Evolutionary conservation across 192 early-diverging fungal species (phyloP), one percentile per base, ranked within the genome.

Genomic region (Cladochytrium replicatum): DNA sequence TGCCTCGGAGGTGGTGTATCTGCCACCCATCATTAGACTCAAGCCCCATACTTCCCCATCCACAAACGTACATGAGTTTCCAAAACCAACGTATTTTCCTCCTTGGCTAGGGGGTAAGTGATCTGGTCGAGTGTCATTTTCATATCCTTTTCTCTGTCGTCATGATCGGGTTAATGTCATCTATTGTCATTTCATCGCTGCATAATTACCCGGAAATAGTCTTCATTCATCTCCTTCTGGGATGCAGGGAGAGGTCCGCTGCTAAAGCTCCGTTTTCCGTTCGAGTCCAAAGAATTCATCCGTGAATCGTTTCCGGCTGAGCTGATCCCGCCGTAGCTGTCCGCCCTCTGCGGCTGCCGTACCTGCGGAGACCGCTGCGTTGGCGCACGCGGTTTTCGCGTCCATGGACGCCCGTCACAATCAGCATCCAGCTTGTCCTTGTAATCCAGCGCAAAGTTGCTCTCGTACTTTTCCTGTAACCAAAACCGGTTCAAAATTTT

Each of bases 401-500:
- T 55, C 73, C 73, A 77, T 17, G 61, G 6, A n/a, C 77, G 63
- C 2, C 81, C 81, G 48, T 86, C 84, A 49, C 72, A 77, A 24
- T 76, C 75, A 2, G 81, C 81, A 21, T 58, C 62, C 64, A 93
- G 83, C 54, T 91, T 91, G 52, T 91, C 84, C 47, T 86, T 81
- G 70, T 91, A 91, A n/a, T 80, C 67, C 22, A 78, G 67, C 25
- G 91, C 89, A 68, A 88, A 89, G 32, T 77, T 69, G 55, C 83
- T 85, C 29, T 41, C 23, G 65, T 93, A 93, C 58, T 90, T 93
- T 28, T 91, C 84, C 54, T 53, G 25, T 22, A 1, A 51, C 40
- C 9, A 0, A 41, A 9, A 44, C n/a, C 13, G n/a, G n/a, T n/a
- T n/a, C n/a, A n/a, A n/a, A n/a, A 30, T 19, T 8, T 24, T 6